These are phyloP conservation scores for Tylopilus subfusipes DNA, from an alignment of 768 basidiomycete genomes.

Conservation along the genomic window DNA sequence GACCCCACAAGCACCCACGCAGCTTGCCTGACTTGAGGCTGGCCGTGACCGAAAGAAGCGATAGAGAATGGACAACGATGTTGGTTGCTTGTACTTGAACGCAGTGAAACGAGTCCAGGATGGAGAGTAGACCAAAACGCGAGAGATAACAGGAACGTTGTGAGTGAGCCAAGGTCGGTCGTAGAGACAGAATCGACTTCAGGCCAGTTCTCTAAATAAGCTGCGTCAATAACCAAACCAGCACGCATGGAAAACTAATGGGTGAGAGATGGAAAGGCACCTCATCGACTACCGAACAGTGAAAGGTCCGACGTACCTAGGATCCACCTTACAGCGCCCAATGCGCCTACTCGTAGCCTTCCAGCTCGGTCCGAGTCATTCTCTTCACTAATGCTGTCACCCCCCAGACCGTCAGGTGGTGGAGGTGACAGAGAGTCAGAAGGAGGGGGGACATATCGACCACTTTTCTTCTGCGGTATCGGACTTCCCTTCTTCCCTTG, in stretches of 20 bases:
- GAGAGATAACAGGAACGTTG: constrained; percentile 29
- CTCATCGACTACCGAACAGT: background rate
- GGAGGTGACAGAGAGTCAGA: constrained; percentile 31
- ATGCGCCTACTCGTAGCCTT: constrained; percentile 62
- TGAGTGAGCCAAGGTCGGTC: constrained; percentile 1
- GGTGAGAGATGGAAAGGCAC: background rate
- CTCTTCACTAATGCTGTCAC: constrained; percentile 52
- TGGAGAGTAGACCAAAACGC: constrained; percentile 60
- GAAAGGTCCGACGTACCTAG: constrained; percentile 44
- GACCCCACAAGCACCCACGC: constrained; percentile 58
- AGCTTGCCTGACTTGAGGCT: constrained; percentile 70
- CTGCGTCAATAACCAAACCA: background rate
- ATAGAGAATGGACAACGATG: constrained; percentile 13
- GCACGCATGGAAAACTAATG: background rate
- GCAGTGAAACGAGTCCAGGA: constrained; percentile 43
- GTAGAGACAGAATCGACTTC: background rate
- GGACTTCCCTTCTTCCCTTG: constrained; percentile 20
- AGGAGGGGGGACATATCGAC: constrained; percentile 30
- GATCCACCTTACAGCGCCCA: constrained; percentile 63
- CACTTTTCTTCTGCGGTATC: constrained; percentile 30
- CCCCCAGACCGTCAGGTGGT: constrained; percentile 13
- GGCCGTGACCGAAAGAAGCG: constrained; percentile 49
- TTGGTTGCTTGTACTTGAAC: constrained; percentile 30
- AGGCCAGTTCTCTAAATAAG: constrained; percentile 16
- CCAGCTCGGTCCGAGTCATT: constrained; percentile 65